These are phyloP conservation scores for Grosmannia huntii DNA, from an alignment of 2,329 filamentous ascomycete species.

Conservation along the genomic window DNA sequence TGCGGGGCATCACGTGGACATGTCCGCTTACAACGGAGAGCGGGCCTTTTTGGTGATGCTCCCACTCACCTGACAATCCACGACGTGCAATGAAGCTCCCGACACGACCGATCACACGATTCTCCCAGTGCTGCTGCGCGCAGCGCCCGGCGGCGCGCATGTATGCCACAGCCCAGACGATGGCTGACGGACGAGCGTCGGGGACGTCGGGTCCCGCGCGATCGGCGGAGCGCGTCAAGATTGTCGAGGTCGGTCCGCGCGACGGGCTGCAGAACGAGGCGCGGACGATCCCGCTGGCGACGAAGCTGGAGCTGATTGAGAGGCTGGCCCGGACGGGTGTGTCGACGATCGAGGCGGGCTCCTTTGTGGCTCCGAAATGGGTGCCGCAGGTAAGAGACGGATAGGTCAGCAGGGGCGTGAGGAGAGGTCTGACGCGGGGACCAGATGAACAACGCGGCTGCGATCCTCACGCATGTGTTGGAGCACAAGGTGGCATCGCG, in stretches of 20 bases:
- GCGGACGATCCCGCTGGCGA: slow-evolving; percentile 52
- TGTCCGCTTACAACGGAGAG: background rate
- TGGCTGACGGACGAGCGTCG: background rate
- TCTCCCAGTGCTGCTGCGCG: background rate
- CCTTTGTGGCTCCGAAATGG: slow-evolving; percentile 75
- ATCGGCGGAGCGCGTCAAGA: slow-evolving; percentile 17
- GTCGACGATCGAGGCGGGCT: slow-evolving; percentile 64
- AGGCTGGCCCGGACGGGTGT: slow-evolving; percentile 56
- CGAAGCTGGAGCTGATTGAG: slow-evolving; percentile 66
- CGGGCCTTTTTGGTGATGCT: background rate
- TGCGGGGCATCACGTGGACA: background rate
- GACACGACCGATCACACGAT: background rate
- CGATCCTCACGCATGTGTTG: slow-evolving; percentile 60
- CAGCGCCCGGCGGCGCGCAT: background rate
- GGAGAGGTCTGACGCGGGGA: background rate
- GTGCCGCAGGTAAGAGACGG: slow-evolving; percentile 47
- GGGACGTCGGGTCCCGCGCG: background rate
- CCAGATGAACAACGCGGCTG: slow-evolving; percentile 67
- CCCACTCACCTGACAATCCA: background rate
- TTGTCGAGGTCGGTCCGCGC: slow-evolving; percentile 74
- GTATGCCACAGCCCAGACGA: slow-evolving; percentile 4
- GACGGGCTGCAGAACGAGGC: slow-evolving; percentile 86
- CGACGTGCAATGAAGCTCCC: slow-evolving; percentile 17
- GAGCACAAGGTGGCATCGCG: slow-evolving; percentile 40
- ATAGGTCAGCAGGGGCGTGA: background rate